Percentiles rank a stretch among this genome's conserved stretches.
Conservation (phyloP, 106 monocot genomes). For the Iris macrosiphon region DNA sequence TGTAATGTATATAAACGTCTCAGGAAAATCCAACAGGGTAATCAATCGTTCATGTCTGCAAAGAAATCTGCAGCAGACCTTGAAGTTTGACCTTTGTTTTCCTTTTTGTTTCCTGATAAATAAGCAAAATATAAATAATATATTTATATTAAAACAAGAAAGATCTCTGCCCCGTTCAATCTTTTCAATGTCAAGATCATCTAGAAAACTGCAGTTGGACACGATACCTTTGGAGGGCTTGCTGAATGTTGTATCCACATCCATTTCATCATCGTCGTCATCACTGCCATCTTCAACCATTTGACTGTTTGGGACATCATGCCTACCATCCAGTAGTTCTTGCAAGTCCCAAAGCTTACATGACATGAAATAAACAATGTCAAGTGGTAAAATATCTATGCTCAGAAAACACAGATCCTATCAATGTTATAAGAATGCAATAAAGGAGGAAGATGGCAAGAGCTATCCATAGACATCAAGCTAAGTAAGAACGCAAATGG, state of each 20-base stretch:
- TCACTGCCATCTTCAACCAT: constrained; percentile 33
- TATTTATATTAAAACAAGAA: not conserved
- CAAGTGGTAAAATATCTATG: no score
- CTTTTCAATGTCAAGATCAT: not conserved
- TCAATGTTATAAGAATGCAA: no score
- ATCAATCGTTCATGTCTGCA: constrained; percentile 33
- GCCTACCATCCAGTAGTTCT: constrained; percentile 41
- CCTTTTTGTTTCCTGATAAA: constrained; percentile 28
- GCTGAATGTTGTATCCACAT: constrained; percentile 24
- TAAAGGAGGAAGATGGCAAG: no score
- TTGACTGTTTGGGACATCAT: constrained; percentile 8
- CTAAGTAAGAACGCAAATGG: no score
- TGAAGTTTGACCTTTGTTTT: constrained; percentile 17
- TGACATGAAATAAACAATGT: constrained; percentile 7
- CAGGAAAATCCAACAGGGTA: no score
- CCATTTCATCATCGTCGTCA: constrained; percentile 45
- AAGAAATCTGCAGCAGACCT: constrained; percentile 34
- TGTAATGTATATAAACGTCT: no score
- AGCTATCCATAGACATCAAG: no score
- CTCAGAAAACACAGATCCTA: no score
- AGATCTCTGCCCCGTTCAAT: not conserved
- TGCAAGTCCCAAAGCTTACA: constrained; percentile 71
- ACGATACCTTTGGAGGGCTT: constrained; percentile 24
- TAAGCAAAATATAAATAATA: not conserved
- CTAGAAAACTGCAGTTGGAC: not conserved